Percentiles rank a stretch among this genome's conserved stretches.
phyloP scores from a whole-genome alignment of 371 early-diverging fungal genomes.

The Neoconidiobolus thromboides region DNA sequence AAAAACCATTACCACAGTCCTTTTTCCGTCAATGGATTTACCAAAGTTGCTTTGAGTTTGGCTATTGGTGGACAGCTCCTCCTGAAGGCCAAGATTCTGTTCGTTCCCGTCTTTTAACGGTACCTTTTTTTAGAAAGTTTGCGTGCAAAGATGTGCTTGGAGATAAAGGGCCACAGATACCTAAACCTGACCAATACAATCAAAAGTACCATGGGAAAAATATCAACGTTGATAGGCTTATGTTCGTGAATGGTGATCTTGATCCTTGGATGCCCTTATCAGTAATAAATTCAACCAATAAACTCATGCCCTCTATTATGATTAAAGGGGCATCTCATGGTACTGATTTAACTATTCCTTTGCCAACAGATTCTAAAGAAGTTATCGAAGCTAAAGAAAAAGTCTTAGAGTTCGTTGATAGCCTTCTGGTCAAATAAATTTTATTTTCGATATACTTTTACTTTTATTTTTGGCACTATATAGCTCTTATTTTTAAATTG shows the following conservation, averaged over 20 bases:
- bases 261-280: conserved; percentile 16
- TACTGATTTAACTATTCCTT: background rate
- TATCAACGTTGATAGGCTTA: background rate
- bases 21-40: conserved; percentile 28
- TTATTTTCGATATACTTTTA: no score
- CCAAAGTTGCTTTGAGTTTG: conserved; percentile 50
- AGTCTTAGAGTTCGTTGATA: background rate
- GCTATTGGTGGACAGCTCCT: conserved; percentile 31
- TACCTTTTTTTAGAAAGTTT: background rate
- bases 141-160: background rate
- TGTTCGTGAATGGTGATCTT: conserved; percentile 2
- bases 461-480: no score
- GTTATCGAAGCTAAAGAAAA: background rate
- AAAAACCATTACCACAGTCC: background rate
- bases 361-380: background rate
- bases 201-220: background rate
- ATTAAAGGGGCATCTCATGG: conserved; percentile 1
- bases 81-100: conserved; percentile 8
- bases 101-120: background rate
- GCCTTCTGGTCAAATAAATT: no score
- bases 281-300: background rate
- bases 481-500: no score
- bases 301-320: background rate
- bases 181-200: background rate
- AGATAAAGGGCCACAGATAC: background rate